A percentile compares a stretch with the other conserved stretches of the same genome.
Evolutionary conservation across 371 early-diverging fungal species (phyloP).

Genomic region (Mortierella sp.): DNA sequence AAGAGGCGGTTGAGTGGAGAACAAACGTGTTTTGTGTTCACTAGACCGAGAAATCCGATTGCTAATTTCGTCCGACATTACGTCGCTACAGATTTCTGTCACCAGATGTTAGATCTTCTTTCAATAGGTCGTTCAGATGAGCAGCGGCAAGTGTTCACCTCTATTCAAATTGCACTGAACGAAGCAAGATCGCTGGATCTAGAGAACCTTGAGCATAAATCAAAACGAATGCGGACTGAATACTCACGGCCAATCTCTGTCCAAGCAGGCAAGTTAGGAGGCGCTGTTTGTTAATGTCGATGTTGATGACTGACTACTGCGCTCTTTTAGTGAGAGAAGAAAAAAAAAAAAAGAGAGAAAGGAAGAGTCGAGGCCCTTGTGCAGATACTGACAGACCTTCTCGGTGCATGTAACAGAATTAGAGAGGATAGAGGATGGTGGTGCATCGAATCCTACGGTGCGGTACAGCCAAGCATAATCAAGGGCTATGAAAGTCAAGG

Average conservation of each 20-base stretch:
- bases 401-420: slow-evolving; percentile 19
- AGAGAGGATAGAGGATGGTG: slow-evolving; percentile 50
- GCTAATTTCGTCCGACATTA: too few species aligned
- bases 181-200: slow-evolving; percentile 51
- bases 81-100: slow-evolving; percentile 59
- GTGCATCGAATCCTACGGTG: slow-evolving; percentile 49
- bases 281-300: too few species aligned
- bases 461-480: slow-evolving; percentile 38
- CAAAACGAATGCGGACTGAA: slow-evolving; percentile 35
- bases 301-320: too few species aligned
- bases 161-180: slow-evolving; percentile 64
- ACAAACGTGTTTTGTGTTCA: too few species aligned
- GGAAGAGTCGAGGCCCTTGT: too few species aligned
- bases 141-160: slow-evolving; percentile 58
- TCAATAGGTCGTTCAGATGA: slow-evolving; percentile 53
- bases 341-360: too few species aligned
- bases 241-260: slow-evolving; percentile 36
- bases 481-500: neutral
- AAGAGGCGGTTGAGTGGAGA: too few species aligned
- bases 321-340: too few species aligned
- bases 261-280: slow-evolving; percentile 30
- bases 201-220: slow-evolving; percentile 35
- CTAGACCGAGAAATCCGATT: too few species aligned
- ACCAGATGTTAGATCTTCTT: slow-evolving; percentile 66
- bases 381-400: too few species aligned